Evolutionary conservation across 73 alveolate genomes (phyloP).

Genomic region (Paramecium tetraurelia): DNA sequence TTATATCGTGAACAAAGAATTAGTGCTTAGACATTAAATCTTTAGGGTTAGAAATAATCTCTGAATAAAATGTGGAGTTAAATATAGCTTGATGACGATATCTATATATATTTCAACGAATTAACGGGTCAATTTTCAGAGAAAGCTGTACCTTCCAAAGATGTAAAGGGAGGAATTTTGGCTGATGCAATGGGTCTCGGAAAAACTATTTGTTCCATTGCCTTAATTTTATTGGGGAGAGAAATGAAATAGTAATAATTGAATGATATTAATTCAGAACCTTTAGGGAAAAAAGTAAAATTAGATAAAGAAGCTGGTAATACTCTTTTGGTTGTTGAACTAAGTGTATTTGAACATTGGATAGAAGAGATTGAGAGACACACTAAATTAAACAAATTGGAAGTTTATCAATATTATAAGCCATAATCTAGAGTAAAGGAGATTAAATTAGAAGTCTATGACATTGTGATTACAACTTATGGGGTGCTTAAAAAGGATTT

Average conservation of each 20-base stretch:
- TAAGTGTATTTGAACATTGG: slow-evolving; percentile 57
- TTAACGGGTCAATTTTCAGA: slow-evolving; percentile 32
- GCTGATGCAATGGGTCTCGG: slow-evolving; percentile 66
- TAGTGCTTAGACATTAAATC: background rate
- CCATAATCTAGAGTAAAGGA: background rate
- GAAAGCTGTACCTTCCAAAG: background rate
- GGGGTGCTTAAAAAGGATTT: slow-evolving; percentile 21
- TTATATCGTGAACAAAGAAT: slow-evolving; percentile 39
- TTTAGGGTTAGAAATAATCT: background rate
- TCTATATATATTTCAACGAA: slow-evolving; percentile 48
- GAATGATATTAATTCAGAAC: background rate
- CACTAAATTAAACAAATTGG: background rate
- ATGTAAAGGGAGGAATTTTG: slow-evolving; percentile 46
- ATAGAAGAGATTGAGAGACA: slow-evolving; percentile 42
- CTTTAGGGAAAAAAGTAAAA: slow-evolving; percentile 25
- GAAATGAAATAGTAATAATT: background rate
- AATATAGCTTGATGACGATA: background rate
- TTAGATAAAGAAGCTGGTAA: background rate
- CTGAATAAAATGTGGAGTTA: slow-evolving; percentile 58
- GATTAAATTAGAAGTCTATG: slow-evolving; percentile 33
- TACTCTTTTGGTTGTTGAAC: slow-evolving; percentile 22
- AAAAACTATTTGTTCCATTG: slow-evolving; percentile 44
- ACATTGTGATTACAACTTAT: slow-evolving; percentile 57
- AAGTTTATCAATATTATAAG: background rate
- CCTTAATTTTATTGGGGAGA: background rate